Evolutionary conservation across 108 stramenopile genomes (phyloP).

Genomic region (Bacterosira constricta): DNA sequence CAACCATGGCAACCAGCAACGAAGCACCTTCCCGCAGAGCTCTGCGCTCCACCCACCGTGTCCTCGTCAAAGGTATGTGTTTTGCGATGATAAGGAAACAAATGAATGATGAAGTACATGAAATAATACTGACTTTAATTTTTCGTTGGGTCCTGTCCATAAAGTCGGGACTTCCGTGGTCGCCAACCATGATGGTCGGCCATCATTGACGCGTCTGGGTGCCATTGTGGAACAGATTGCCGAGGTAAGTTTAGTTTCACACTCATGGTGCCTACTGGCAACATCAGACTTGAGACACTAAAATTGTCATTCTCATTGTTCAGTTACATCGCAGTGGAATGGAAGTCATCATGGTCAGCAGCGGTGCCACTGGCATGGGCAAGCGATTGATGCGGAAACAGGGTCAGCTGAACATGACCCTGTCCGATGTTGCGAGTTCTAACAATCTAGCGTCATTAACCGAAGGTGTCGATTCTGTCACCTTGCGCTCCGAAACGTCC

Average conservation of each 20-base stretch:
- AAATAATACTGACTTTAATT: too few species aligned
- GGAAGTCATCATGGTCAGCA: conserved; percentile 78
- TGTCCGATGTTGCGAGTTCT: conserved; percentile 52
- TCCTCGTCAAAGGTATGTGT: conserved; percentile 85
- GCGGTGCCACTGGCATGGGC: conserved; percentile 87
- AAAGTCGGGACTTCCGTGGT: conserved; percentile 92
- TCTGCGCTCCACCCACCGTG: conserved; percentile 67
- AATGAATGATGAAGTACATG: too few species aligned
- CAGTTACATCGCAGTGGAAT: conserved; percentile 71
- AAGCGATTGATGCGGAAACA: conserved; percentile 75
- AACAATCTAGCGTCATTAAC: background rate
- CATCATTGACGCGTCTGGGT: conserved; percentile 85
- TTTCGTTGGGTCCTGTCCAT: too few species aligned
- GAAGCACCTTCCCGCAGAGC: conserved; percentile 47
- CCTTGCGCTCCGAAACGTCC: conserved; percentile 3
- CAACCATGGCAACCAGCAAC: too few species aligned
- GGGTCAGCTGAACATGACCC: conserved; percentile 58
- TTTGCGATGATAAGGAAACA: too few species aligned
- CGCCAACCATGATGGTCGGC: conserved; percentile 83
- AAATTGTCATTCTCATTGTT: too few species aligned
- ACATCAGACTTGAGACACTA: too few species aligned
- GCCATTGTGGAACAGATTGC: conserved; percentile 88
- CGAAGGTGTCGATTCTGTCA: background rate
- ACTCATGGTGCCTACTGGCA: too few species aligned
- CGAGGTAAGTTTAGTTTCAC: too few species aligned